These are phyloP conservation scores for Pneumocystis jirovecii DNA, from an alignment of 1,139 yeast species.

Conservation along the genomic window DNA sequence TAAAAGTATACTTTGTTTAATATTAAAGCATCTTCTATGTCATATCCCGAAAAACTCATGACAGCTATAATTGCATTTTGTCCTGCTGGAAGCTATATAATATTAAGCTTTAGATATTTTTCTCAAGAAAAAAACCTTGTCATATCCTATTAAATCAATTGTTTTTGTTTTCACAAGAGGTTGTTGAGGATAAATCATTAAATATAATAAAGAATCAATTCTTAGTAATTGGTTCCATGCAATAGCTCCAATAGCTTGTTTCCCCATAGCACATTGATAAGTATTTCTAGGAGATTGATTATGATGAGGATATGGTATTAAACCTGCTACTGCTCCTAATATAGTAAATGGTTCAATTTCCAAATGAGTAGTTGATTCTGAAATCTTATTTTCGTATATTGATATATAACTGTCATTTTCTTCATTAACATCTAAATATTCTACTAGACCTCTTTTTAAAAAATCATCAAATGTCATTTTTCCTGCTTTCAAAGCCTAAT, in stretches of 20 bases:
- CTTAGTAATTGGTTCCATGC: slow-evolving; percentile 93
- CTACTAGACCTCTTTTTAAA: slow-evolving; percentile 71
- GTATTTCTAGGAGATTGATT: slow-evolving; percentile 98
- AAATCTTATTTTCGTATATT: slow-evolving; percentile 55
- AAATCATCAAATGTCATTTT: slow-evolving; percentile 81
- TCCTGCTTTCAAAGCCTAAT: slow-evolving; percentile 33
- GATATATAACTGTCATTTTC: slow-evolving; percentile 94
- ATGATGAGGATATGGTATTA: slow-evolving; percentile 98
- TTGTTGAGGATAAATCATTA: slow-evolving; percentile 97
- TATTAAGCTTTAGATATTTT: neutral
- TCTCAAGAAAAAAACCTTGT: slow-evolving; percentile 30
- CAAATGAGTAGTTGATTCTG: slow-evolving; percentile 57
- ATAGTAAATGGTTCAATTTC: slow-evolving; percentile 96
- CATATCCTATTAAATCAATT: slow-evolving; percentile 85
- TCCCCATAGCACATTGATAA: slow-evolving; percentile 99
- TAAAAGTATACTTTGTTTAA: slow-evolving; percentile 40
- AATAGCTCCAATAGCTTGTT: slow-evolving; percentile 98
- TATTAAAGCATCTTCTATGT: slow-evolving; percentile 97
- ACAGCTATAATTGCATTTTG: slow-evolving; percentile 98
- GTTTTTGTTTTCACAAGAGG: slow-evolving; percentile 98
- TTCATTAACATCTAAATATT: slow-evolving; percentile 91
- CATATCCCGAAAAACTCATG: slow-evolving; percentile 97
- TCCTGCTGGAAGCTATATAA: slow-evolving; percentile 66
- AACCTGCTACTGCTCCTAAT: slow-evolving; percentile 94
- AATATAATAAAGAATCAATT: slow-evolving; percentile 80